Evolutionary conservation across 2,329 filamentous ascomycete species (phyloP).

Genomic region (Sporothrix protearum): DNA sequence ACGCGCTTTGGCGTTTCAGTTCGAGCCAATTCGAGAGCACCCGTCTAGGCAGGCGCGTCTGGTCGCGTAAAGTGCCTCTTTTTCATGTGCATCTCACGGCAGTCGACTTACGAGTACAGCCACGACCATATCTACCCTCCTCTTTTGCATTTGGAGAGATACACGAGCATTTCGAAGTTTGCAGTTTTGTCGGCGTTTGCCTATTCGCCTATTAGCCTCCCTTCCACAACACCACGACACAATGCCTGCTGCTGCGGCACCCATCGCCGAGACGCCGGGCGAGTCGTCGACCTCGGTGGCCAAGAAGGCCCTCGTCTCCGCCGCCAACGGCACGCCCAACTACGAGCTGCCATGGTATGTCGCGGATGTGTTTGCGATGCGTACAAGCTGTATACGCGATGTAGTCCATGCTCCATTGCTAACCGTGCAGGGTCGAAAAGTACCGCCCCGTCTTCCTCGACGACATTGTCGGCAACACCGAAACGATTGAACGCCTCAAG

Average conservation of each 20-base stretch:
- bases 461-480: slow-evolving; percentile 95
- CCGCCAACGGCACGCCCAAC: slow-evolving; percentile 49
- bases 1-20: slow-evolving; percentile 8
- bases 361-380: no score
- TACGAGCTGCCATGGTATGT: slow-evolving; percentile 76
- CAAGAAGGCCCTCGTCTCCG: slow-evolving; percentile 53
- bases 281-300: slow-evolving; percentile 58
- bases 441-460: slow-evolving; percentile 93
- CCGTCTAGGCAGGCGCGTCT: slow-evolving; percentile 14
- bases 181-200: no score
- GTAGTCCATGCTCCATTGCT: not conserved
- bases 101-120: not conserved
- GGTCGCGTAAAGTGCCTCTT: slow-evolving; percentile 22
- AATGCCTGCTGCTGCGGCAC: slow-evolving; percentile 39
- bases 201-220: not conserved
- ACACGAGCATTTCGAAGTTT: not conserved
- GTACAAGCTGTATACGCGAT: not conserved
- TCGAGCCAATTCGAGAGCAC: not conserved
- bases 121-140: not conserved
- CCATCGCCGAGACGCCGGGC: slow-evolving; percentile 48
- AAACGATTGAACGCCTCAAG: slow-evolving; percentile 94
- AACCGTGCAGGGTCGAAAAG: slow-evolving; percentile 79
- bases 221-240: not conserved
- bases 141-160: not conserved
- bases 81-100: not conserved